Evolutionary conservation across 805 yeast species (phyloP), one percentile per base, ranked within the genome.

Genomic region (Cyberlindnera mrakii): DNA sequence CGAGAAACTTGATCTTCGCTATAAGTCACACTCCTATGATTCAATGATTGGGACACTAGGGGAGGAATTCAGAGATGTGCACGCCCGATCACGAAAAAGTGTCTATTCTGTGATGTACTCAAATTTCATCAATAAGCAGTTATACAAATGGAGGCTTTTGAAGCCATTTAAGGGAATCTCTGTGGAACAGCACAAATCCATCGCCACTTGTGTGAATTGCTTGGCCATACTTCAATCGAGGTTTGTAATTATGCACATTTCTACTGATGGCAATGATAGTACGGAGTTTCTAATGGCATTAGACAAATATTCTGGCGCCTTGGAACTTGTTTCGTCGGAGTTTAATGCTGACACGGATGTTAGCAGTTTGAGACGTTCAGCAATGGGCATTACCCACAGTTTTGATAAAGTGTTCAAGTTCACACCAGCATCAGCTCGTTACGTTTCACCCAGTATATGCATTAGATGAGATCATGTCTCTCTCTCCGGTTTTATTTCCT

Each of bases 111-210:
- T 45, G 15, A 41, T 46, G 15, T 47, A 35, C 40, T 42, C 44
- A 14, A 29, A 15, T 20, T 30, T 40, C 17, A 30, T 35, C 33
- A 35, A 30, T n/a, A 40, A 37, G 31, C 57, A 56, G 39, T 16
- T 55, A 16, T 37, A 48, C 27, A 48, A 45, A 39, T 57, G 60
- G 60, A 46, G 43, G 35, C 7, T 13, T 9, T 37, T 57, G 7
- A 41, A 44, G 11, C 59, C 58, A 8, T 57, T 57, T 35, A 35
- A 42, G 17, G 46, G 47, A 3, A 20, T 49, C 8, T 29, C 33
- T 17, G 43, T 14, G 30, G 42, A 27, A 5, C 31, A 25, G 2
- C 48, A 39, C 13, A 46, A 18, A 17, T 18, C 31, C 30, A 29
- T 41, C 17, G 14, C 50, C 4, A 47, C 51, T 1, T 57, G 60